Conservation (phyloP, 2,329 filamentous ascomycete genomes). For the Stachybotrys chartarum region DNA sequence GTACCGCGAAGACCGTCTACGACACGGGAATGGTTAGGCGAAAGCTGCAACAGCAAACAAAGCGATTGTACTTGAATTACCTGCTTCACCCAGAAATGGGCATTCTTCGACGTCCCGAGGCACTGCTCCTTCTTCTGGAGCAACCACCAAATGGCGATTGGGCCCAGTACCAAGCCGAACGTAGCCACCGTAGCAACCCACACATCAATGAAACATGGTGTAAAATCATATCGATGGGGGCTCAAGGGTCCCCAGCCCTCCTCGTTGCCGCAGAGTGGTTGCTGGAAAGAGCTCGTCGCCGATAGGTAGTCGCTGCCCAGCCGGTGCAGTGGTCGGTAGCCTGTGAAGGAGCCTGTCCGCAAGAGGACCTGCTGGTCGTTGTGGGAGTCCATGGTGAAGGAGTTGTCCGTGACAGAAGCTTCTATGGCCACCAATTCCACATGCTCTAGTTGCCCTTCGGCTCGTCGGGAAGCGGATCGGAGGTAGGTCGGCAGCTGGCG, state of each 20-base stretch:
- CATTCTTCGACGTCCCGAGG: conserved; percentile 66
- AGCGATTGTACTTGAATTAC: conserved; percentile 37
- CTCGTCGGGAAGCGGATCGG: conserved; percentile 7
- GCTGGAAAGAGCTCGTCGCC: conserved; percentile 39
- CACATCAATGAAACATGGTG: conserved; percentile 93
- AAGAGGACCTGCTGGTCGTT: conserved; percentile 39
- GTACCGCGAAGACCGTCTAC: conserved; percentile 53
- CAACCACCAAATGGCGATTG: conserved; percentile 73
- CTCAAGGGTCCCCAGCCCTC: conserved; percentile 97
- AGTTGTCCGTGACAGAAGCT: conserved; percentile 18
- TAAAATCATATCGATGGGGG: conserved; percentile 83
- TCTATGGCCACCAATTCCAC: conserved; percentile 40
- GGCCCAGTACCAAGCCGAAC: conserved; percentile 73
- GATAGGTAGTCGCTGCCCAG: conserved; percentile 56
- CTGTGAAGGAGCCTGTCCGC: conserved; percentile 55
- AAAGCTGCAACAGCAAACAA: not conserved
- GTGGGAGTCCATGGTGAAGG: conserved; percentile 19
- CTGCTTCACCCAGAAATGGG: conserved; percentile 91
- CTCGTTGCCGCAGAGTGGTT: conserved; percentile 77
- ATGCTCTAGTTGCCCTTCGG: conserved; percentile 10
- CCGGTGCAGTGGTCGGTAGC: conserved; percentile 41
- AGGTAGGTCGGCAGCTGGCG: not conserved
- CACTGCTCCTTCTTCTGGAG: conserved; percentile 57
- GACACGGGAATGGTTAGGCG: too few relatives aligned
- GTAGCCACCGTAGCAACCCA: conserved; percentile 73